Evolutionary conservation across 208 protist species (phyloP).

Genomic region (Acanthamoeba castellanii): DNA sequence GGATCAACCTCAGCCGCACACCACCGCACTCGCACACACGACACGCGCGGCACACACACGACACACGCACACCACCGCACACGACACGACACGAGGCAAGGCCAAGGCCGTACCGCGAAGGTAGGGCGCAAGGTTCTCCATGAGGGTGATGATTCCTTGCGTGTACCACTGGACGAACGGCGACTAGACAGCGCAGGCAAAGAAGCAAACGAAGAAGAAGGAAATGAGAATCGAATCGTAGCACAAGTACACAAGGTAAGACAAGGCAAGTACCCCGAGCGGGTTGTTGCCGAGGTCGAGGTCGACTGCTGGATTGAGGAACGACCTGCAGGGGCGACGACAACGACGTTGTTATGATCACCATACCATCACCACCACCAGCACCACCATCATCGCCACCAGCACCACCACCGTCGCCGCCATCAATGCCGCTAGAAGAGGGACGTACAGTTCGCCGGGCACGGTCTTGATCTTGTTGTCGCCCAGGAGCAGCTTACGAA

Average conservation of each 20-base stretch:
- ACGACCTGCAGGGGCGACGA: not conserved
- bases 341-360: not conserved
- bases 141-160: slow-evolving; percentile 53
- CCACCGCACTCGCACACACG: too few relatives aligned
- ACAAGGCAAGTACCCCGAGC: not conserved
- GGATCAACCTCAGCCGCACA: not conserved
- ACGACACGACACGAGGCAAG: not conserved
- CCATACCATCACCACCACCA: not conserved
- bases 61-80: not conserved
- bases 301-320: slow-evolving; percentile 55
- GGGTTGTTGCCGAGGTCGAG: slow-evolving; percentile 69
- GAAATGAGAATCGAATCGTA: not conserved
- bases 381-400: not conserved
- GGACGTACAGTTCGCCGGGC: slow-evolving; percentile 29
- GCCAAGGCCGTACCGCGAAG: not conserved
- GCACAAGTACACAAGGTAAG: not conserved
- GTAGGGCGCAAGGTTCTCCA: slow-evolving; percentile 57
- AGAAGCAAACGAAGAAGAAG: not conserved
- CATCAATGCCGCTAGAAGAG: not conserved
- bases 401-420: not conserved
- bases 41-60: not conserved
- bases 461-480: slow-evolving; percentile 58
- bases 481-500: slow-evolving; percentile 42
- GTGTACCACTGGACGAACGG: slow-evolving; percentile 68
- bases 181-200: not conserved